A percentile compares a stretch with the other conserved stretches of the same genome.
Evolutionary conservation across 768 basidiomycete species (phyloP).

Genomic region (Clavaria fumosa): DNA sequence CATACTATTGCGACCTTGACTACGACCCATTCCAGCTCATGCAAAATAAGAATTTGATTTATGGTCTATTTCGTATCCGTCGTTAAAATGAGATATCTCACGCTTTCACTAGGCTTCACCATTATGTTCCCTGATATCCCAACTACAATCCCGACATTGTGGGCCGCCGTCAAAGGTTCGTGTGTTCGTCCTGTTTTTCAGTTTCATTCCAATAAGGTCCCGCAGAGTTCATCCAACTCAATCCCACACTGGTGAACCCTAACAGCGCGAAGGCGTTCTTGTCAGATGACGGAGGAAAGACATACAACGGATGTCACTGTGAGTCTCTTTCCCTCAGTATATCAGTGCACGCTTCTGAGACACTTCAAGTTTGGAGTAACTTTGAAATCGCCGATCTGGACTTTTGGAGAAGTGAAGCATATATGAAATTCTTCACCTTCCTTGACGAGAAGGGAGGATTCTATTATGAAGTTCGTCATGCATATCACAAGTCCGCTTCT

Average conservation of each 20-base stretch:
- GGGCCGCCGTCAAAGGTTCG: constrained; percentile 52
- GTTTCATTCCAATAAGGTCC: constrained; percentile 9
- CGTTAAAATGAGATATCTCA: background rate
- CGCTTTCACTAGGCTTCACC: constrained; percentile 38
- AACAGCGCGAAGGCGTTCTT: constrained; percentile 52
- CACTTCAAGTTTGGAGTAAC: constrained; percentile 37
- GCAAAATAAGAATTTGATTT: constrained; percentile 55
- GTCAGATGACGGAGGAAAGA: constrained; percentile 52
- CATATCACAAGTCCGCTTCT: constrained; percentile 18
- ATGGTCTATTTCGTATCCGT: constrained; percentile 25
- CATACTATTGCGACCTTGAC: constrained; percentile 58
- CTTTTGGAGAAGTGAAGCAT: constrained; percentile 51
- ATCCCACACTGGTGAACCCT: constrained; percentile 40
- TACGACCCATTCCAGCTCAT: constrained; percentile 63
- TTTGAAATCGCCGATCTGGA: constrained; percentile 64
- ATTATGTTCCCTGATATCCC: constrained; percentile 63
- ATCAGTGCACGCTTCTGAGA: too few species aligned
- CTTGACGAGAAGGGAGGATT: constrained; percentile 51
- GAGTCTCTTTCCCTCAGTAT: constrained; percentile 26
- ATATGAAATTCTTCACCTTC: constrained; percentile 50
- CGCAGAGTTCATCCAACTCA: constrained; percentile 39
- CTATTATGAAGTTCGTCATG: constrained; percentile 44
- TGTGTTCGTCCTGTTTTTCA: background rate
- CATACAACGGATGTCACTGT: constrained; percentile 70
- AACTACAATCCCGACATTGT: constrained; percentile 66